These are phyloP conservation scores for Withania somnifera DNA, from an alignment of 305 asterid genomes.

Conservation along the genomic window DNA sequence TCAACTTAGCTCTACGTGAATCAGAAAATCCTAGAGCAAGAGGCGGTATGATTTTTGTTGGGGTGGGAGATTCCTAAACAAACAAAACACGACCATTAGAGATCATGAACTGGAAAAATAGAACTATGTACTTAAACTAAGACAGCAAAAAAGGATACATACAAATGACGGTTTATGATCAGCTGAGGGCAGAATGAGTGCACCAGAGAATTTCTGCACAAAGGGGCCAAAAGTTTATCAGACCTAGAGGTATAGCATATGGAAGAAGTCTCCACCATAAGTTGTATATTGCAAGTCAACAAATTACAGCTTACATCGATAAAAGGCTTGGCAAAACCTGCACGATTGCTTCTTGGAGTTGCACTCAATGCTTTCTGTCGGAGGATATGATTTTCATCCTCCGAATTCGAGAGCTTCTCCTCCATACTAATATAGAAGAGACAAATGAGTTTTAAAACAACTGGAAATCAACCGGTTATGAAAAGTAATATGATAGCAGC, in stretches of 20 bases:
- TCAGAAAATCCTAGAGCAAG: slow-evolving; percentile 67
- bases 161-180: slow-evolving; percentile 65
- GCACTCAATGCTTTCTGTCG: slow-evolving; percentile 64
- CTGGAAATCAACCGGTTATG: neutral
- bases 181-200: slow-evolving; percentile 48
- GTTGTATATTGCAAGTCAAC: slow-evolving; percentile 1
- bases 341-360: slow-evolving; percentile 65
- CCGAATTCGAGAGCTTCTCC: slow-evolving; percentile 59
- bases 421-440: slow-evolving; percentile 47
- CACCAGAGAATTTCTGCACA: slow-evolving; percentile 64
- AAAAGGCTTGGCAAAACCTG: slow-evolving; percentile 55
- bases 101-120: slow-evolving; percentile 6
- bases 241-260: neutral
- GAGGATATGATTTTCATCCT: slow-evolving; percentile 67
- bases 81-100: slow-evolving; percentile 8
- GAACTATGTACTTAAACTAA: neutral
- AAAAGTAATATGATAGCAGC: neutral
- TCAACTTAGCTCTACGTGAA: slow-evolving; percentile 66
- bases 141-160: slow-evolving; percentile 22
- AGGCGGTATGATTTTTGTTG: slow-evolving; percentile 66
- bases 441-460: slow-evolving; percentile 1
- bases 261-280: neutral
- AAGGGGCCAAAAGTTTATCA: slow-evolving; percentile 9
- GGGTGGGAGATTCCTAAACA: slow-evolving; percentile 88
- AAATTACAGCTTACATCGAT: slow-evolving; percentile 50